Base-by-base conservation (phyloP, 2,329 filamentous ascomycete species). In the Nectriaceae sp. region DNA sequence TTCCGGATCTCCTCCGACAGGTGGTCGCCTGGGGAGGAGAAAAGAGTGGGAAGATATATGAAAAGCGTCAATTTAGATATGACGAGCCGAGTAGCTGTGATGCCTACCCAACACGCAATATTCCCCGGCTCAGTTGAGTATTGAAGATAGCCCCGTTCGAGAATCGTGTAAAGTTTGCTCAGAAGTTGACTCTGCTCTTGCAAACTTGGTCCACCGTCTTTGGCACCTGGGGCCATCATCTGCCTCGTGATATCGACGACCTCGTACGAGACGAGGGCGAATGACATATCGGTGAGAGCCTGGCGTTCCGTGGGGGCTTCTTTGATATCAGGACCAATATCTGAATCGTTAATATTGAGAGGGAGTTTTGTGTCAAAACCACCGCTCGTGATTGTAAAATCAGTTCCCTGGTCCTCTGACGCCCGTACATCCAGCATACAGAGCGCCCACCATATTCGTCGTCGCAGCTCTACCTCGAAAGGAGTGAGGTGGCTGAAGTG, bases 391-490 rank as follows among this genome's bases (percentile, higher is more conserved):
- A 82, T 74, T 1, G 69, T 75, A 16, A 79, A 63, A 18, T 75
- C 77, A 3, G 75, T 76, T 2, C 81, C 82, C 37, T 82, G 79
- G 21, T 84, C 79, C 52, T 85, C 82, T 3, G 82, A 78, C 0
- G 79, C 75, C n/a, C 79, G 74, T 8, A 80, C 70, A 52, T 88
- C 85, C 2, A 87, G 61, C 4, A 83, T 74, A 37, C 79, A 74
- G 2, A 88, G 70, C 18, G 77, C 75, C 77, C 82, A 86, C 75
- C 84, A 88, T 0, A 85, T 62, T 2, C 84, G 73, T 4, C 84
- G 74, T 16, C 84, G 75, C 66, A 86, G 81, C 59, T 88, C 83
- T 5, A 78, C 73, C 40, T 87, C 80, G 47, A 84, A 87, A 0
- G 80, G 78, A 0, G 75, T 74, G 2, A 87, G 59, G 11, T 78